Base-by-base conservation (phyloP, 805 yeast genomes). In the Spencermartinsiella europaea region DNA sequence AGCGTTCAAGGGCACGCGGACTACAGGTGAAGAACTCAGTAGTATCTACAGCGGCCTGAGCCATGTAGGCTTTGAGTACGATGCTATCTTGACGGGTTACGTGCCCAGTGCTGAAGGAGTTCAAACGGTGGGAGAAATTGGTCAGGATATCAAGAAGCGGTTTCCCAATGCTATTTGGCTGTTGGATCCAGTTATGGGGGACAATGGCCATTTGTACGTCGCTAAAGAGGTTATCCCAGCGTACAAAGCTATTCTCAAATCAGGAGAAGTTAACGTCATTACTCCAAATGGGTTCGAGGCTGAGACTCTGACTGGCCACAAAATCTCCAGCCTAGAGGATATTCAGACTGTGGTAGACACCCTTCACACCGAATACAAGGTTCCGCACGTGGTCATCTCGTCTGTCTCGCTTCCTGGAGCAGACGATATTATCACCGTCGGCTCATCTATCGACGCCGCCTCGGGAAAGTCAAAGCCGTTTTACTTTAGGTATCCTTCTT, bases 261-360 rank as follows among this genome's bases (percentile, higher is more conserved):
- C 57, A 35, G 78, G 73, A 4, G 57, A 52, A 1, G 84, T 89
- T 5, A 87, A 85, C 54, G 68, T 87, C 5, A 77, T 86, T 14
- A 90, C 97, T 0, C 98, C 98, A 2, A 90, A 90, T 63, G 95
- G 86, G 62, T 91, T 84, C 63, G 98, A 90, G 62, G 73, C 84
- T 15, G 96, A 89, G 64, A 62, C 87, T 22, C 64, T 91, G 37
- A 72, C 80, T 10, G 85, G 75, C 5, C 59, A 66, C 44, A 70
- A 70, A 44, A 74, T 86, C 17, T 58, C 57, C 1, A 62, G 70
- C 21, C 47, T 58, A 21, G 66, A 59, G 0, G 58, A 66, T 7
- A 68, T 85, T 38, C 59, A 61, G 28, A 34, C 47, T 19, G 87
- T 89, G 0, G 54, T 86, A 3, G 44, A 54, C 0, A 49, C 46